Evolutionary conservation across 2,329 filamentous ascomycete genomes (phyloP), one percentile per base, ranked within the genome.

Genomic region (Fusarium abutilonis): DNA sequence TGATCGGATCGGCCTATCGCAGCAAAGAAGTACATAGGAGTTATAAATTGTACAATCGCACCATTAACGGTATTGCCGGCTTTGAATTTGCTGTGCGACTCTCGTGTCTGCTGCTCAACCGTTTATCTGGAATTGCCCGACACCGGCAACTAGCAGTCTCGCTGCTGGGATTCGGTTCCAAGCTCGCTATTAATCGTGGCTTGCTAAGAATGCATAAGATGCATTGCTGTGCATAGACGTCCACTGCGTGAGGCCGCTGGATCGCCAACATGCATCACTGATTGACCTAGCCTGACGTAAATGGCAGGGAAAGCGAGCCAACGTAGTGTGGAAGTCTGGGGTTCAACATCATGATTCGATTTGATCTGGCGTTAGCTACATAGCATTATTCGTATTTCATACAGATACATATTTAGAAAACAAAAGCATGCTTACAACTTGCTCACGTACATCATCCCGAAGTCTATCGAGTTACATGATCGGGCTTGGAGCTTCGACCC

Each of bases 91-190:
- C 48, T 49, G 68, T 70, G 52, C 21, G 39, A 70, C 68, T 17
- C 54, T 70, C 68, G 66, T 70, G 60, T 70, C 68, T 70, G 66
- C 58, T 56, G 68, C 38, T 60, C 64, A 65, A 65, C 68, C 45
- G 41, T 21, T 47, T 46, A 38, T 47, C 28, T 50, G 44, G 55
- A 57, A 45, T 36, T 49, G 17, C 38, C 41, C 39, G 28, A 34
- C 38, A 21, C 41, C 35, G 28, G 39, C 38, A 21, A 57, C 45
- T 32, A 42, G 58, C 46, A 32, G 44, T 52, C 47, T 64, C 51
- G 51, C 36, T 39, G 15, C 36, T 13, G 28, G 52, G 57, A 48
- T 42, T 34, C 4, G 31, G n/a, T n/a, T 34, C 31, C 11, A 34
- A 34, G 32, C n/a, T 43, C 50, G 34, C 15, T 21, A 39, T 17